Percentiles rank a stretch among this genome's conserved stretches.
Conservation (phyloP, 352 stramenopile species). For the Pythium angustatum region DNA sequence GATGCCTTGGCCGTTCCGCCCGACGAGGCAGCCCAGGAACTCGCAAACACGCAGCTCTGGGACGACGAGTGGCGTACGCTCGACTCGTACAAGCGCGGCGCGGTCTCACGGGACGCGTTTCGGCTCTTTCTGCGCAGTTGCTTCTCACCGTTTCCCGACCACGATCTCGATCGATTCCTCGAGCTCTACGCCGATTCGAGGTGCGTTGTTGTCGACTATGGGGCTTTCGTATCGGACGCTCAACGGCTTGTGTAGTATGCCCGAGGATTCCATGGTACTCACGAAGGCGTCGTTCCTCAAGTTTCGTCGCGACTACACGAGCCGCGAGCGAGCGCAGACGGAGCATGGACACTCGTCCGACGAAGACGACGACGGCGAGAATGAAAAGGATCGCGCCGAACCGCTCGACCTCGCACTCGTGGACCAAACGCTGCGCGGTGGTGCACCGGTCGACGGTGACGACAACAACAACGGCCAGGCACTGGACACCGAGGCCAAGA, state of each 20-base stretch:
- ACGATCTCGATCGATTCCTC: constrained; percentile 55
- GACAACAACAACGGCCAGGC: not conserved
- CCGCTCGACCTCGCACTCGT: not conserved
- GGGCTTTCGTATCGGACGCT: too few species aligned
- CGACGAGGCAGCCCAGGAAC: constrained; percentile 27
- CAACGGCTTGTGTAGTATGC: constrained; percentile 14
- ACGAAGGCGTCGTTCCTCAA: constrained; percentile 51
- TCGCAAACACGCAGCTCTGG: constrained; percentile 36
- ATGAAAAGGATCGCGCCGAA: not conserved
- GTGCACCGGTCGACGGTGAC: not conserved
- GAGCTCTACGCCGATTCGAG: constrained; percentile 49
- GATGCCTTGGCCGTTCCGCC: too few species aligned
- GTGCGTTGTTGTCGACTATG: too few species aligned
- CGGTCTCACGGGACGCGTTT: constrained; percentile 46
- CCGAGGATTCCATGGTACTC: constrained; percentile 37
- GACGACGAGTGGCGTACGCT: constrained; percentile 58
- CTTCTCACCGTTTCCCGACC: constrained; percentile 35
- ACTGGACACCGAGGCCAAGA: constrained; percentile 6
- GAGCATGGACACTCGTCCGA: constrained; percentile 41
- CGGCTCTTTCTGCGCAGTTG: constrained; percentile 51
- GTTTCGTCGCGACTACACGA: constrained; percentile 53
- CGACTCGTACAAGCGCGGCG: constrained; percentile 51
- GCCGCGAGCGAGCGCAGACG: constrained; percentile 32
- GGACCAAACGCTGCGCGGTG: not conserved
- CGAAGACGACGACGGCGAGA: constrained; percentile 32